Evolutionary conservation across 805 yeast genomes (phyloP).

Genomic region (Starmerella ratchasimensis): DNA sequence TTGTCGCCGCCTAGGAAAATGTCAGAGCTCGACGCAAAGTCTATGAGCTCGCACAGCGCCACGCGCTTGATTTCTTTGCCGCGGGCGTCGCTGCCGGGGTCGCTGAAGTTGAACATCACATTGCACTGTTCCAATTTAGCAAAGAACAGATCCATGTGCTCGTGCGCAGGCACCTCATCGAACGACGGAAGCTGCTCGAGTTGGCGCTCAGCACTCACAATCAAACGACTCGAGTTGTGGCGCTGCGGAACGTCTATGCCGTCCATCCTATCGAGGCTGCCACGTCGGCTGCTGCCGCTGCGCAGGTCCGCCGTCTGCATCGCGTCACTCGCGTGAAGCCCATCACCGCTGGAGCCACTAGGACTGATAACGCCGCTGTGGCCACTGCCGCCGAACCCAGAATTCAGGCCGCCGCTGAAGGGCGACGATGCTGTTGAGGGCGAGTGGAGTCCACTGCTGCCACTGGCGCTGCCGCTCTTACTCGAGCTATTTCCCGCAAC

Average conservation of each 20-base stretch:
- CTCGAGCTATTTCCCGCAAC: neutral
- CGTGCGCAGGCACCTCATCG: constrained; percentile 76
- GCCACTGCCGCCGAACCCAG: neutral
- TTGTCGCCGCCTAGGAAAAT: constrained; percentile 70
- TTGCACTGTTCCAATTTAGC: constrained; percentile 90
- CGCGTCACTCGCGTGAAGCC: neutral
- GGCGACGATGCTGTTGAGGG: neutral
- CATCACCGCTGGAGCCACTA: neutral
- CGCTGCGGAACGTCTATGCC: constrained; percentile 75
- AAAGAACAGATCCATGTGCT: constrained; percentile 63
- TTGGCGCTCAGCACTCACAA: constrained; percentile 53
- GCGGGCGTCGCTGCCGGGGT: constrained; percentile 79
- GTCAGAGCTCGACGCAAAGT: constrained; percentile 69
- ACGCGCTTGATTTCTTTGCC: constrained; percentile 86
- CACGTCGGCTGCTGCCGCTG: constrained; percentile 9
- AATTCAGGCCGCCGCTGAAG: neutral
- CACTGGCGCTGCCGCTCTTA: too few species aligned
- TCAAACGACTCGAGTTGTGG: constrained; percentile 85
- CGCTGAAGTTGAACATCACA: constrained; percentile 83
- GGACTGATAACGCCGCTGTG: neutral
- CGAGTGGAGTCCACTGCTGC: too few species aligned
- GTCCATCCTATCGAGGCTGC: constrained; percentile 48
- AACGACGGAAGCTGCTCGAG: constrained; percentile 69
- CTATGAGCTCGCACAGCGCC: constrained; percentile 79
- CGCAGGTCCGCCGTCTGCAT: neutral